A percentile compares a stretch with the other conserved stretches of the same genome.
Evolutionary conservation across 371 early-diverging fungal genomes (phyloP).

Genomic region (Umbelopsis sp.): DNA sequence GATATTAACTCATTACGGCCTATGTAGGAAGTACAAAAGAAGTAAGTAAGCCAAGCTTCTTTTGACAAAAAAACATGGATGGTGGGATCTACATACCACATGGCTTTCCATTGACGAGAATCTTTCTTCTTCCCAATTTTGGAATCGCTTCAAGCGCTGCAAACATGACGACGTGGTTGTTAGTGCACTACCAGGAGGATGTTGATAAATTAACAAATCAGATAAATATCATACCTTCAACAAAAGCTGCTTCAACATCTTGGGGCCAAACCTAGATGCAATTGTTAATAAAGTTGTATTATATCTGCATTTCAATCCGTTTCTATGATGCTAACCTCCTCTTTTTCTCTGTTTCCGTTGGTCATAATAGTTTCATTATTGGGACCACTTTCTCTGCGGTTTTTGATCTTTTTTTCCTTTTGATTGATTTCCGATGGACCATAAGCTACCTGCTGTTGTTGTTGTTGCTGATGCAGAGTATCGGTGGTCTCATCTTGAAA

Average conservation of each 20-base stretch:
- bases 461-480: constrained; percentile 33
- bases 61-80: background rate
- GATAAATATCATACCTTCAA: constrained; percentile 53
- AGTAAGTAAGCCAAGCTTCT: background rate
- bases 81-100: constrained; percentile 37
- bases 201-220: background rate
- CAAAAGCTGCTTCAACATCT: constrained; percentile 65
- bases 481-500: constrained; percentile 25
- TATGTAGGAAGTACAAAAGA: constrained; percentile 21
- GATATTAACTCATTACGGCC: constrained; percentile 80
- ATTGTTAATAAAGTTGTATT: no score
- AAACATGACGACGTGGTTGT: constrained; percentile 10
- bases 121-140: constrained; percentile 55
- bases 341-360: constrained; percentile 34
- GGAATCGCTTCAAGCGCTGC: constrained; percentile 51
- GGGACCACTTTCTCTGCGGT: constrained; percentile 24
- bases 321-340: constrained; percentile 26
- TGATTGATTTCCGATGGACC: constrained; percentile 26
- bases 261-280: constrained; percentile 65
- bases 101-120: constrained; percentile 60
- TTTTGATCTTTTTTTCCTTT: constrained; percentile 31
- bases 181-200: background rate
- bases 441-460: constrained; percentile 28
- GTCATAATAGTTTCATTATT: constrained; percentile 22
- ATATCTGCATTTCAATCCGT: background rate